Conservation (phyloP, 495 filamentous ascomycete genomes). For the Penicillium lagena region DNA sequence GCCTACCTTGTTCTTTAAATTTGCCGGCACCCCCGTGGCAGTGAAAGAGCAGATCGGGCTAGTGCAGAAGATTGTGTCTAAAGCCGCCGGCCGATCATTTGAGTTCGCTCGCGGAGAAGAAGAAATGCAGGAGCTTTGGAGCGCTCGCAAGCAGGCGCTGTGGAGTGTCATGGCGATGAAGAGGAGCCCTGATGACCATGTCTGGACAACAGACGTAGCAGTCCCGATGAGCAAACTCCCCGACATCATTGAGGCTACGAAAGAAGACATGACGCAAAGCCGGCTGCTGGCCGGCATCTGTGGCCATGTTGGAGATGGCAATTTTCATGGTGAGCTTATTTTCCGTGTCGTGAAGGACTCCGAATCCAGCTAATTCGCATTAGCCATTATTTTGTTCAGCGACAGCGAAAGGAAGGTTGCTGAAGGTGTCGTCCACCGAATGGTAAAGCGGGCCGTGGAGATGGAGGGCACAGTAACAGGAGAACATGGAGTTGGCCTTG, state of each 20-base stretch:
- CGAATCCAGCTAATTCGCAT: background rate
- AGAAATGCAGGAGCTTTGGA: constrained; percentile 56
- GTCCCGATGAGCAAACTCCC: constrained; percentile 57
- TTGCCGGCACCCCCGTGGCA: constrained; percentile 49
- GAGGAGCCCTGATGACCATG: constrained; percentile 46
- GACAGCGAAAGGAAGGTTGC: constrained; percentile 45
- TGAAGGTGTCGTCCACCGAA: constrained; percentile 48
- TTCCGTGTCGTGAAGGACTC: background rate
- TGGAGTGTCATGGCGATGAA: constrained; percentile 57
- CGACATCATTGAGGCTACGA: constrained; percentile 59
- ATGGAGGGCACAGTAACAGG: constrained; percentile 61
- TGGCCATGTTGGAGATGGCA: constrained; percentile 65
- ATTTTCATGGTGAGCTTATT: constrained; percentile 48
- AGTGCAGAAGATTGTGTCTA: constrained; percentile 49
- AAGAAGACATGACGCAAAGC: constrained; percentile 49
- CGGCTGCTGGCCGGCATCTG: constrained; percentile 54
- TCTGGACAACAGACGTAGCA: constrained; percentile 63
- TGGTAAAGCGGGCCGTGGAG: constrained; percentile 58
- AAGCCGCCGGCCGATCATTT: constrained; percentile 43
- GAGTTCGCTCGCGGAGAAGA: constrained; percentile 52
- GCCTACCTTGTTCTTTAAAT: constrained; percentile 63
- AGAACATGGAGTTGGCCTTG: constrained; percentile 57
- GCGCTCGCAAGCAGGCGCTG: constrained; percentile 53
- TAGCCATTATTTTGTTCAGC: constrained; percentile 52
- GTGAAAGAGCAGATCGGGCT: constrained; percentile 56